These are phyloP conservation scores for Alternaria viburni DNA, from an alignment of 2,329 filamentous ascomycete genomes.

Conservation along the genomic window DNA sequence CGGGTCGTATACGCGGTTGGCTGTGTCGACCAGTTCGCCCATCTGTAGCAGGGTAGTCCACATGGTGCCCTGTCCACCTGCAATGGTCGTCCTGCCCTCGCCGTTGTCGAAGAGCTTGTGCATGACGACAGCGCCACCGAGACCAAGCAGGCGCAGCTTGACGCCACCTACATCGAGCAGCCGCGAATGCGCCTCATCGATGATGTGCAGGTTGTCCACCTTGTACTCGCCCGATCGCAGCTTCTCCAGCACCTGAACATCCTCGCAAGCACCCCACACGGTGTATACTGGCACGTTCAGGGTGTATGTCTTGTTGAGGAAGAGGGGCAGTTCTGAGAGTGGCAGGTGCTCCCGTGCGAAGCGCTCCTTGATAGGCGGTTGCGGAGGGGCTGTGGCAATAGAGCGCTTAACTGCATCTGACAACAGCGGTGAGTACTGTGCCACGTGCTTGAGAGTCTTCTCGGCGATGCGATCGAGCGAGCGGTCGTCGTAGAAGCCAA, in stretches of 20 bases:
- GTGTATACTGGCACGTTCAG: constrained; percentile 98
- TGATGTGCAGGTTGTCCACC: constrained; percentile 95
- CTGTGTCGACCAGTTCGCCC: constrained; percentile 96
- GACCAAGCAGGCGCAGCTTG: constrained; percentile 89
- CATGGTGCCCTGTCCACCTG: constrained; percentile 98
- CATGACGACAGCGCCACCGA: constrained; percentile 98
- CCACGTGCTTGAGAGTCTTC: constrained; percentile 98
- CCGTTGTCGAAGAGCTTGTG: constrained; percentile 99
- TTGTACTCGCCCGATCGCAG: constrained; percentile 98
- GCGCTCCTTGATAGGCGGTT: constrained; percentile 77
- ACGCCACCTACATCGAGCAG: constrained; percentile 93
- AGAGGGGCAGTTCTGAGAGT: constrained; percentile 88
- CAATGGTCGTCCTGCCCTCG: constrained; percentile 96
- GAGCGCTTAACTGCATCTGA: constrained; percentile 73
- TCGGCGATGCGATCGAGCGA: constrained; percentile 97
- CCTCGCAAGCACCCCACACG: constrained; percentile 98
- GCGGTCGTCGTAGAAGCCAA: constrained; percentile 97
- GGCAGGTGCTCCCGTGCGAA: constrained; percentile 83
- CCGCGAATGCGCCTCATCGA: constrained; percentile 96
- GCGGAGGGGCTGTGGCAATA: constrained; percentile 71
- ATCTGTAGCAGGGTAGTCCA: constrained; percentile 98
- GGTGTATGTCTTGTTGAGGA: constrained; percentile 86
- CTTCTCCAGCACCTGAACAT: constrained; percentile 96
- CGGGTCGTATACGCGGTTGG: constrained; percentile 96
- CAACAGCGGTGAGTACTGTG: constrained; percentile 95